phyloP scores from a whole-genome alignment of 805 yeast species.

The Metschnikowia noctiluminum region DNA sequence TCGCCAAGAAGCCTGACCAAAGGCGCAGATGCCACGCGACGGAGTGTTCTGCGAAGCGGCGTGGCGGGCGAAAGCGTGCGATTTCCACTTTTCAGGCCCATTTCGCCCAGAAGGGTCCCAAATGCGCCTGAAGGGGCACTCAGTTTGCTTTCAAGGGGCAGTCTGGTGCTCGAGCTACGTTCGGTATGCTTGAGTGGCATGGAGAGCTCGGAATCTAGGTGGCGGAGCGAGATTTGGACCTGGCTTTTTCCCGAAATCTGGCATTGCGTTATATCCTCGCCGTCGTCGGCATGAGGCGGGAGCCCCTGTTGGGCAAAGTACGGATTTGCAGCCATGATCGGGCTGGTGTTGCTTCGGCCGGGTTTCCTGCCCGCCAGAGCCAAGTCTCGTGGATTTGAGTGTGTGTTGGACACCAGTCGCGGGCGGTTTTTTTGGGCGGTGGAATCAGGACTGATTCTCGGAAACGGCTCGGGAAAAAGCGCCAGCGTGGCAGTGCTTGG shows the following conservation, averaged over 20 bases:
- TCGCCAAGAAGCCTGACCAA: constrained; percentile 42
- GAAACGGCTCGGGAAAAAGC: neutral
- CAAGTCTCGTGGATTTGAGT: neutral
- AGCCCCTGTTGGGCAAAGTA: constrained; percentile 58
- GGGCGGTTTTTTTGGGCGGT: neutral
- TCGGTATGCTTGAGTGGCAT: constrained; percentile 3
- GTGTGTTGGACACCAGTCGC: neutral
- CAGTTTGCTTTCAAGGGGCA: constrained; percentile 1
- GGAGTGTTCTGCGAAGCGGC: constrained; percentile 42
- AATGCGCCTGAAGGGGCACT: neutral
- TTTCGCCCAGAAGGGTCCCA: neutral
- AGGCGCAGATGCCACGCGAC: constrained; percentile 87
- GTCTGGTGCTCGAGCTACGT: neutral
- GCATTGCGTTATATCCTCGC: constrained; percentile 8
- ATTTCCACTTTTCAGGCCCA: neutral
- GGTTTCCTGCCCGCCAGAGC: neutral
- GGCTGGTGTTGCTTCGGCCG: constrained; percentile 15
- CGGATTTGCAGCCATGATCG: constrained; percentile 38
- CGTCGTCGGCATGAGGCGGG: constrained; percentile 46
- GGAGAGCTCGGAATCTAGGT: constrained; percentile 26
- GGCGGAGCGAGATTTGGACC: constrained; percentile 36
- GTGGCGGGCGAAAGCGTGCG: constrained; percentile 11
- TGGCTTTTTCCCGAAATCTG: constrained; percentile 16
- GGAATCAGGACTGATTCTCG: neutral
- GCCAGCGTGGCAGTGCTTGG: neutral